These are phyloP conservation scores for Blumeria graminis DNA, from an alignment of 2,329 filamentous ascomycete genomes.

Conservation along the genomic window DNA sequence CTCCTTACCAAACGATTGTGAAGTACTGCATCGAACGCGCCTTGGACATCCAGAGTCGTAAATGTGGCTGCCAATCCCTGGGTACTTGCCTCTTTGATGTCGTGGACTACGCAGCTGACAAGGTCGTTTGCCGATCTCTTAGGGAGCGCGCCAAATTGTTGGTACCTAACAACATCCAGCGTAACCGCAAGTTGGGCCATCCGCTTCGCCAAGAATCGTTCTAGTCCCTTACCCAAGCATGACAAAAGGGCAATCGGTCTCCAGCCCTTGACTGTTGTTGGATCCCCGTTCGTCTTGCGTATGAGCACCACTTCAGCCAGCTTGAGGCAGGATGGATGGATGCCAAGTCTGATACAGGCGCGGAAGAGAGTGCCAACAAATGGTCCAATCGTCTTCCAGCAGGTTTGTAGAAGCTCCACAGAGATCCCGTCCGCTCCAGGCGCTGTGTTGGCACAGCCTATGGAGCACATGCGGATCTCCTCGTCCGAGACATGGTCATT, in stretches of 20 bases:
- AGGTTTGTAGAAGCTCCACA: not conserved
- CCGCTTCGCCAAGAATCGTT: not conserved
- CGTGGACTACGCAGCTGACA: not conserved
- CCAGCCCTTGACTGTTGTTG: not conserved
- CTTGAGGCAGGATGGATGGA: not conserved
- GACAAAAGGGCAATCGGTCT: not conserved
- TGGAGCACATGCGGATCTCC: not conserved
- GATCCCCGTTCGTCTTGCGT: not conserved
- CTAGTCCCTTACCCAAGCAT: not conserved
- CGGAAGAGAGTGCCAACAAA: not conserved
- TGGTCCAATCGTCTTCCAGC: not conserved
- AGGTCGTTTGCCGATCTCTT: not conserved
- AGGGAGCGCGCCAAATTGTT: not conserved
- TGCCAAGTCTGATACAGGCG: not conserved
- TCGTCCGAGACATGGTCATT: not conserved
- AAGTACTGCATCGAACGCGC: not conserved
- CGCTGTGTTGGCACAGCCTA: not conserved
- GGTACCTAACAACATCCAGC: not conserved
- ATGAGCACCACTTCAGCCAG: not conserved
- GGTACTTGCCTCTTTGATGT: not conserved
- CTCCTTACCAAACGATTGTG: not conserved
- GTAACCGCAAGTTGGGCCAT: not conserved
- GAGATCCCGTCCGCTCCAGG: not conserved
- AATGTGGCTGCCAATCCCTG: not conserved
- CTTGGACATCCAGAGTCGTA: not conserved